These are phyloP conservation scores for Tetrahymena malaccensis DNA, from an alignment of 73 alveolate genomes.

Conservation along the genomic window DNA sequence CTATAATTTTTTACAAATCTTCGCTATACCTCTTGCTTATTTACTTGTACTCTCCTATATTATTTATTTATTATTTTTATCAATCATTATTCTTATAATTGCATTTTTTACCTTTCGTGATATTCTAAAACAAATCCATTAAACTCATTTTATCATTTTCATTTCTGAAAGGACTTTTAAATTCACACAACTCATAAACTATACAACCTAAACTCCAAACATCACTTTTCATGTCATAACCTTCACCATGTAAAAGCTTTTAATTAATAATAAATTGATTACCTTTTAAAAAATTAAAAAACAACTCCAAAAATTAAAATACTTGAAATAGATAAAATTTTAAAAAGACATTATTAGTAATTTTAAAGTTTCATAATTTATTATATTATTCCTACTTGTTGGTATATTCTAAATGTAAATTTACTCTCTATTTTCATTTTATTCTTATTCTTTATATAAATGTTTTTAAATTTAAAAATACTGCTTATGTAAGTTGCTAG, in stretches of 20 bases:
- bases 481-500: no score
- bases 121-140: constrained; percentile 80
- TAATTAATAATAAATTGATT: background rate
- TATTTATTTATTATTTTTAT: background rate
- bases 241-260: constrained; percentile 76
- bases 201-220: constrained; percentile 97
- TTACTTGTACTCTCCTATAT: constrained; percentile 59
- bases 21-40: constrained; percentile 50
- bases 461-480: no score
- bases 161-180: constrained; percentile 75
- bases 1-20: constrained; percentile 57
- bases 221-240: constrained; percentile 95
- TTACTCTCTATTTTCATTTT: background rate
- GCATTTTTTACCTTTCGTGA: constrained; percentile 57
- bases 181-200: constrained; percentile 81
- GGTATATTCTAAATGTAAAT: background rate
- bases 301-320: background rate
- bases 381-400: background rate
- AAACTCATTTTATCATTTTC: constrained; percentile 85
- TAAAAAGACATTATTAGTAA: background rate
- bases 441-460: background rate
- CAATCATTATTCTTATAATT: constrained; percentile 36
- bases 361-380: background rate
- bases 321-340: background rate
- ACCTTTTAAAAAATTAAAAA: background rate